phyloP scores from a whole-genome alignment of 148 eudicot genomes.

The Rhododendron griersonianum region DNA sequence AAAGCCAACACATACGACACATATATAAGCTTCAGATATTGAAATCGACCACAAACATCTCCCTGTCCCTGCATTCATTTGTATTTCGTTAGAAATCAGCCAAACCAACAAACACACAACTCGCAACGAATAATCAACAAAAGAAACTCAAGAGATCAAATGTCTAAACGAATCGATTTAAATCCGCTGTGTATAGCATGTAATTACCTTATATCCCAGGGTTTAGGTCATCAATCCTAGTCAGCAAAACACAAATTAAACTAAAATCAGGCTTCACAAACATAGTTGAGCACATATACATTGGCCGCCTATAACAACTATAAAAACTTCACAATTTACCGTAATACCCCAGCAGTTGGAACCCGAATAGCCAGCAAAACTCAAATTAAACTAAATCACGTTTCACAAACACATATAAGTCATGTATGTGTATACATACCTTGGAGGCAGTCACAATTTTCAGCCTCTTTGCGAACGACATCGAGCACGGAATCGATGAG shows the following conservation, averaged over 20 bases:
- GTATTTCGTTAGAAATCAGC: neutral
- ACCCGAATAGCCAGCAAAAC: neutral
- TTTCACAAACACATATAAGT: neutral
- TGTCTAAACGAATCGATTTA: neutral
- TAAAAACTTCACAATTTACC: neutral
- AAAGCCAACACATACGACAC: neutral
- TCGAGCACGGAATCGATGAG: conserved; percentile 47
- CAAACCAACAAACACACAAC: neutral
- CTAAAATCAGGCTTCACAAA: neutral
- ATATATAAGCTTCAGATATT: neutral
- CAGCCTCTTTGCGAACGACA: conserved; percentile 48
- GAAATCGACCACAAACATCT: neutral
- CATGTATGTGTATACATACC: conserved; percentile 8
- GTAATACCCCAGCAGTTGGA: neutral
- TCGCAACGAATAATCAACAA: neutral
- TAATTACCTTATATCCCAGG: neutral
- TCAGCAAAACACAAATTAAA: neutral
- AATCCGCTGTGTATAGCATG: neutral
- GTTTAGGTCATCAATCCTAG: neutral
- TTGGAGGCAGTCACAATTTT: conserved; percentile 43
- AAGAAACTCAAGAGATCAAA: neutral
- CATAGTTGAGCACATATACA: neutral
- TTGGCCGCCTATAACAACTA: neutral
- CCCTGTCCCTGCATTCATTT: neutral
- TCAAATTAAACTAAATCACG: neutral